These are phyloP conservation scores for Boletus pseudo-olivaceus DNA, from an alignment of 768 basidiomycete species.

Conservation along the genomic window DNA sequence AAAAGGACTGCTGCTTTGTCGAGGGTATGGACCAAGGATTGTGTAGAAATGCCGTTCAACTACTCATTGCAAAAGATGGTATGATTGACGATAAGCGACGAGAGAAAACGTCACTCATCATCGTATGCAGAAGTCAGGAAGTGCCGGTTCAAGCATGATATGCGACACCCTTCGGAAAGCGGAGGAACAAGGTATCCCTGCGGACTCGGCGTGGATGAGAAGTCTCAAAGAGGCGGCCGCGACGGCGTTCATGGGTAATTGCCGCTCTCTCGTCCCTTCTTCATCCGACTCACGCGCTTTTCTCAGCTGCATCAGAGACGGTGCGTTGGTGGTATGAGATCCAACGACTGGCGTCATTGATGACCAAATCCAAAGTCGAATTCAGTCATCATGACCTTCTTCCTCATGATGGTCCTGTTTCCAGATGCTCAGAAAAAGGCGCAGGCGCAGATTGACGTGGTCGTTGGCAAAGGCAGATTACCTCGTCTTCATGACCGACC, in stretches of 20 bases:
- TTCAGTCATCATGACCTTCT: slow-evolving; percentile 19
- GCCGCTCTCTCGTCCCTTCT: background rate
- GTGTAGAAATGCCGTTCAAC: slow-evolving; percentile 8
- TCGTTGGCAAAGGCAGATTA: slow-evolving; percentile 3
- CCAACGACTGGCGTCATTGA: background rate
- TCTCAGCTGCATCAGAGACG: slow-evolving; percentile 13
- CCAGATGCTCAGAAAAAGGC: slow-evolving; percentile 12
- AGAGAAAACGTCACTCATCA: background rate
- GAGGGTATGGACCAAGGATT: slow-evolving; percentile 3
- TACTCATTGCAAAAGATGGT: slow-evolving; percentile 8
- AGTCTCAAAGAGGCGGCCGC: slow-evolving; percentile 12
- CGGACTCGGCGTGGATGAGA: slow-evolving; percentile 1
- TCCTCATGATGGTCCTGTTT: slow-evolving; percentile 9
- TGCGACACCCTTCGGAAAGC: slow-evolving; percentile 4
- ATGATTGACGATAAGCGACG: background rate
- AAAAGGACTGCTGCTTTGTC: slow-evolving; percentile 1
- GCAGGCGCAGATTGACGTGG: slow-evolving; percentile 9
- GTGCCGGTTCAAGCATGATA: background rate
- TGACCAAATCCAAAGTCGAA: slow-evolving; percentile 4
- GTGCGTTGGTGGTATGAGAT: slow-evolving; percentile 3
- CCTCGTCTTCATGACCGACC: slow-evolving; percentile 9
- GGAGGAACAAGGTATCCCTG: background rate
- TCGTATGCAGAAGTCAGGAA: slow-evolving; percentile 4
- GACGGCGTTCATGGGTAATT: slow-evolving; percentile 11
- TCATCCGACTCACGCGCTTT: background rate